phyloP scores from a whole-genome alignment of 345 rosid species.

The Barbarea vulgaris region DNA sequence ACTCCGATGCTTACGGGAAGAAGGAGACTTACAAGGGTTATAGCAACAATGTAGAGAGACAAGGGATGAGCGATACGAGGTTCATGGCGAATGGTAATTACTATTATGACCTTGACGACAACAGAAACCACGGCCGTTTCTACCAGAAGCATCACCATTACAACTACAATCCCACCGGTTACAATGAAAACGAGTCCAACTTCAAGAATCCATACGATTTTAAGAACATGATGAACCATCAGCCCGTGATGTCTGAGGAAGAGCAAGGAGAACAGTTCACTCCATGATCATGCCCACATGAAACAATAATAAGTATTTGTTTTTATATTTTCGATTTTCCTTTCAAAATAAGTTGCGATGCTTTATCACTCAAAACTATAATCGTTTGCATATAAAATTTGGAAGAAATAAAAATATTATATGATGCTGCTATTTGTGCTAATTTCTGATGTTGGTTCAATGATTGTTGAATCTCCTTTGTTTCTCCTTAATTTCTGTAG shows the following conservation, averaged over 20 bases:
- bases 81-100: slow-evolving; percentile 46
- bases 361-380: not conserved
- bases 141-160: slow-evolving; percentile 33
- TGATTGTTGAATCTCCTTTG: not conserved
- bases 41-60: slow-evolving; percentile 33
- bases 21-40: slow-evolving; percentile 29
- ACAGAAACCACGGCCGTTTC: slow-evolving; percentile 38
- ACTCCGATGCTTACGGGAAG: slow-evolving; percentile 19
- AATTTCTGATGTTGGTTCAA: not conserved
- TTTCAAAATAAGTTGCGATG: not conserved
- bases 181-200: slow-evolving; percentile 8
- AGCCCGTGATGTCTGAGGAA: slow-evolving; percentile 15
- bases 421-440: not conserved
- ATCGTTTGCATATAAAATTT: slow-evolving; percentile 5
- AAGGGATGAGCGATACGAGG: slow-evolving; percentile 46
- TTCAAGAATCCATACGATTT: slow-evolving; percentile 21
- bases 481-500: not conserved
- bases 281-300: slow-evolving; percentile 18
- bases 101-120: slow-evolving; percentile 37
- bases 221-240: not conserved
- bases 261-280: slow-evolving; percentile 30
- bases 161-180: slow-evolving; percentile 25
- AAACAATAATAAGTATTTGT: not conserved
- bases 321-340: slow-evolving; percentile 7
- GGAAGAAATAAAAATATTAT: not conserved